Conservation (phyloP, 176 grass and related monocot species). For the Poa annua region DNA sequence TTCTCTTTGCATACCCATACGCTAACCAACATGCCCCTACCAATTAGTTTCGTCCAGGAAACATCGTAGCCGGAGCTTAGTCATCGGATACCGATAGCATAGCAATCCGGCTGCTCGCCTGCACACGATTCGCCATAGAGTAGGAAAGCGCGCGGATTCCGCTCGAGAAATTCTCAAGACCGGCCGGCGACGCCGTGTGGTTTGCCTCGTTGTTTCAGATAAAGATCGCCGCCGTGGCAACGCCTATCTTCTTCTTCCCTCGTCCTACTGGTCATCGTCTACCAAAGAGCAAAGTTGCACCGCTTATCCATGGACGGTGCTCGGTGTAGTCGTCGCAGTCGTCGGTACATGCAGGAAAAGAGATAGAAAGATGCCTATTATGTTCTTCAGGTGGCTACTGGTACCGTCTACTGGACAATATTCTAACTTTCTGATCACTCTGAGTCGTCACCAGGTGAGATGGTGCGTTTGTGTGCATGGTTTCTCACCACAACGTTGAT, state of each 20-base stretch:
- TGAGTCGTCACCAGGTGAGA: not conserved
- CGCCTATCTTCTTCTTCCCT: not conserved
- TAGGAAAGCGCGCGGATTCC: not conserved
- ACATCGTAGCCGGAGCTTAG: not conserved
- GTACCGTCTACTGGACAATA: not conserved
- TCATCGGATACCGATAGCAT: not conserved
- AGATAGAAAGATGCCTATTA: not conserved
- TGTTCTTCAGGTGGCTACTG: not conserved
- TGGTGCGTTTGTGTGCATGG: not conserved
- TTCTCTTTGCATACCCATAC: no score
- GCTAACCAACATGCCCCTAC: no score
- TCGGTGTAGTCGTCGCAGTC: not conserved
- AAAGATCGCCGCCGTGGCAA: not conserved
- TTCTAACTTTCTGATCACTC: no score
- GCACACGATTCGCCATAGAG: not conserved
- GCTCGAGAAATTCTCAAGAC: not conserved
- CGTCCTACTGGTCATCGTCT: not conserved
- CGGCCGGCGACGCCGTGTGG: not conserved
- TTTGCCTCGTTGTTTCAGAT: not conserved
- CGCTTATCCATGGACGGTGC: not conserved
- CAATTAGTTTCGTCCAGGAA: no score
- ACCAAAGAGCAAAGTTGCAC: not conserved
- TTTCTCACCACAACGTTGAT: constrained; percentile 24
- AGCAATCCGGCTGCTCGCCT: not conserved
- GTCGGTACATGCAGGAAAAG: not conserved